phyloP scores from a whole-genome alignment of 768 basidiomycete genomes.

The Naganishia antarctica region DNA sequence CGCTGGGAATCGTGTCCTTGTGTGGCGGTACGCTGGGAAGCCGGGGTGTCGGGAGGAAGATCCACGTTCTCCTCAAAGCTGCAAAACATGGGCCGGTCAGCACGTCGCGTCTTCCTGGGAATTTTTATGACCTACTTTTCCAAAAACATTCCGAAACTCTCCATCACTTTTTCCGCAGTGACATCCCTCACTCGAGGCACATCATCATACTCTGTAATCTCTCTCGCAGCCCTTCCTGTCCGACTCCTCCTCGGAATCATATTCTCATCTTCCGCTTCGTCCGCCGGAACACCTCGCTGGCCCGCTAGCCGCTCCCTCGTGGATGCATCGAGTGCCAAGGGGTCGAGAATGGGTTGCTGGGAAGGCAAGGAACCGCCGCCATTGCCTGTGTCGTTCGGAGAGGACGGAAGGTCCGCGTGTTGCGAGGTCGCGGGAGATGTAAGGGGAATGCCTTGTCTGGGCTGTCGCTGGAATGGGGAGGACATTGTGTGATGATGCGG shows the following conservation, averaged over 20 bases:
- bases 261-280: constrained; percentile 24
- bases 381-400: not conserved
- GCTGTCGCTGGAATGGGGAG: constrained; percentile 24
- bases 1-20: constrained; percentile 57
- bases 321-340: constrained; percentile 8
- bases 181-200: constrained; percentile 85
- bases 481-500: constrained; percentile 5
- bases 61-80: constrained; percentile 81
- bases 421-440: constrained; percentile 17
- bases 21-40: constrained; percentile 27
- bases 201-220: constrained; percentile 51
- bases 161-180: constrained; percentile 90
- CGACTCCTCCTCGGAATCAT: constrained; percentile 12
- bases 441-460: constrained; percentile 5
- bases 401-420: constrained; percentile 3
- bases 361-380: constrained; percentile 14
- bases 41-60: constrained; percentile 53
- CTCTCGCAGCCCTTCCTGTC: constrained; percentile 11
- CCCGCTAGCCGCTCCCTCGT: constrained; percentile 1
- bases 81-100: not conserved
- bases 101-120: too few relatives aligned
- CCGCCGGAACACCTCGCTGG: not conserved
- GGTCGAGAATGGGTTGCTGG: constrained; percentile 24
- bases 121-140: too few relatives aligned
- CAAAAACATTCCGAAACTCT: constrained; percentile 84